Evolutionary conservation across 257 asterid species (phyloP).

Genomic region (Scutellaria barbata): DNA sequence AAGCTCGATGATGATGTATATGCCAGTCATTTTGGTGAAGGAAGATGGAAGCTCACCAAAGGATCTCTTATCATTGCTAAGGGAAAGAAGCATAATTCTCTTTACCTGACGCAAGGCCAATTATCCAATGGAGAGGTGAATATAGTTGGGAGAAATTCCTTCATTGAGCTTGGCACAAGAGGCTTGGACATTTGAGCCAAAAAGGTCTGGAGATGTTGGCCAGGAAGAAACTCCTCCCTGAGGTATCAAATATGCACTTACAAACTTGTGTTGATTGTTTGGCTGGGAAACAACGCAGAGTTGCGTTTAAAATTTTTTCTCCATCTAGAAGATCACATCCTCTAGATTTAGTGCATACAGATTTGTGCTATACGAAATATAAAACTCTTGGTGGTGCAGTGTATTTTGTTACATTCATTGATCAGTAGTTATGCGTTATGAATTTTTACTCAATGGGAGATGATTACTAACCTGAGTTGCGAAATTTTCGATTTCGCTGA

Average conservation of each 20-base stretch:
- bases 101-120: neutral
- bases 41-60: neutral
- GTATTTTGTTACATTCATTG: neutral
- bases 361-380: conserved; percentile 1
- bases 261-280: neutral
- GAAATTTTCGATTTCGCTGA: too few relatives aligned
- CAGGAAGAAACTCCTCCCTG: neutral
- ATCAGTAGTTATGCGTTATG: too few relatives aligned
- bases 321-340: neutral
- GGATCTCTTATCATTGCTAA: neutral
- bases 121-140: too few relatives aligned
- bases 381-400: neutral
- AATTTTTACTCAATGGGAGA: too few relatives aligned
- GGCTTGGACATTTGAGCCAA: neutral
- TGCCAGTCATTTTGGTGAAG: neutral
- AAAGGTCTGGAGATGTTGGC: neutral
- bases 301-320: neutral
- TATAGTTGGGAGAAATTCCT: neutral
- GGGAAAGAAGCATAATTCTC: neutral
- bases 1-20: neutral
- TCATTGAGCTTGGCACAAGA: conserved; percentile 7
- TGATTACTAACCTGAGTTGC: too few relatives aligned
- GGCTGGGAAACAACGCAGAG: neutral
- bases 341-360: conserved; percentile 7
- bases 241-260: neutral